phyloP scores from a whole-genome alignment of 495 filamentous ascomycete species.

The Penicillium paradoxum region DNA sequence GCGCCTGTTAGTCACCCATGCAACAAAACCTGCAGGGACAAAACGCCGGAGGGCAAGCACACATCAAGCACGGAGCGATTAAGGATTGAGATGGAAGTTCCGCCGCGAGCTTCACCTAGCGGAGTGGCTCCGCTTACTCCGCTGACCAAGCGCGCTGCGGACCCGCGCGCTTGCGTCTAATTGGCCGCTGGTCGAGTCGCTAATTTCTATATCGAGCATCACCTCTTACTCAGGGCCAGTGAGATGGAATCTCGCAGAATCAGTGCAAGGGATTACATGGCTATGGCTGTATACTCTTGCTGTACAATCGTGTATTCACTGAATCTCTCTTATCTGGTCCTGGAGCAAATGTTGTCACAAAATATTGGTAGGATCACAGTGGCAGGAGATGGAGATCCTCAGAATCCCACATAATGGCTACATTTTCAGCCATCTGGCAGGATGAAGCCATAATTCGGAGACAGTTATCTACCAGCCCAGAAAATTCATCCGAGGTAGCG shows the following conservation, averaged over 20 bases:
- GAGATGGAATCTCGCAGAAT: not conserved
- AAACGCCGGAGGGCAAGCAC: not conserved
- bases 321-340: too few species aligned
- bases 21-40: not conserved
- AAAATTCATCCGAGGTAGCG: too few species aligned
- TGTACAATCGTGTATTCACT: too few species aligned
- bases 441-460: too few species aligned
- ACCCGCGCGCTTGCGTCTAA: constrained; percentile 2
- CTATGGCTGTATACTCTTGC: too few species aligned
- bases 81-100: not conserved
- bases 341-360: too few species aligned
- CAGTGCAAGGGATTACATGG: too few species aligned
- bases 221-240: not conserved
- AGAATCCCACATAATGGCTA: too few species aligned
- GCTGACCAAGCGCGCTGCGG: constrained; percentile 1
- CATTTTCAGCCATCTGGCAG: too few species aligned
- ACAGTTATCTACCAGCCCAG: too few species aligned
- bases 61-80: not conserved
- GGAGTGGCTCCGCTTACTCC: constrained; percentile 7
- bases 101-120: not conserved
- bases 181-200: not conserved
- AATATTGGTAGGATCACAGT: too few species aligned
- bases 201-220: not conserved
- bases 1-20: not conserved
- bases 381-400: too few species aligned